phyloP scores from a whole-genome alignment of 768 basidiomycete genomes.

The Naganishia kalamii region DNA sequence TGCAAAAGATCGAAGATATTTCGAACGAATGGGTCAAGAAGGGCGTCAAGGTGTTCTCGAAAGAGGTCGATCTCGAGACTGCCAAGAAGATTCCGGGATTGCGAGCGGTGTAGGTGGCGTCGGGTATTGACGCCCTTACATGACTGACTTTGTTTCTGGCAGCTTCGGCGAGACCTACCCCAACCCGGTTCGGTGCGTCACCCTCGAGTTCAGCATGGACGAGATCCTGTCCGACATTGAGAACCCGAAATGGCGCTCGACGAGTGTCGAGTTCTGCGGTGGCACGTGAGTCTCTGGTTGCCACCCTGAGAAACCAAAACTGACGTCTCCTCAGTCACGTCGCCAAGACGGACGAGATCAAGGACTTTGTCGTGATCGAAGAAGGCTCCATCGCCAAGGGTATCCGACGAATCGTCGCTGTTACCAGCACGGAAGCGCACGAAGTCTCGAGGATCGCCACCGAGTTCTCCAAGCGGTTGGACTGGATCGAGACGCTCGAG shows the following conservation, averaged over 20 bases:
- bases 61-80: constrained; percentile 68
- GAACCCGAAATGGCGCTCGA: constrained; percentile 82
- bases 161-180: constrained; percentile 91
- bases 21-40: constrained; percentile 81
- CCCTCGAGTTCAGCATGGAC: constrained; percentile 77
- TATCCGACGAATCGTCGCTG: constrained; percentile 84
- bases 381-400: constrained; percentile 98
- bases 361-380: constrained; percentile 87
- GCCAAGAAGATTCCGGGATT: constrained; percentile 87
- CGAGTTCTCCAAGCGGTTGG: constrained; percentile 59
- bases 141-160: neutral
- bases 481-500: constrained; percentile 55
- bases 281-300: constrained; percentile 65
- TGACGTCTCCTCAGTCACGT: constrained; percentile 63
- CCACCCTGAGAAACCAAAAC: neutral
- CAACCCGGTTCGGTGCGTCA: constrained; percentile 91
- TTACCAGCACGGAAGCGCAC: constrained; percentile 89
- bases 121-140: neutral
- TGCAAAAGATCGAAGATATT: constrained; percentile 74
- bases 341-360: constrained; percentile 92
- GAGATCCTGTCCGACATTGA: constrained; percentile 77
- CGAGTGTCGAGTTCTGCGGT: constrained; percentile 95
- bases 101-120: constrained; percentile 60
- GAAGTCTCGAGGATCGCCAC: constrained; percentile 67
- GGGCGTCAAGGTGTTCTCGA: constrained; percentile 81